phyloP scores from a whole-genome alignment of 2,329 filamentous ascomycete genomes.

The Thielaviopsis musarum region DNA sequence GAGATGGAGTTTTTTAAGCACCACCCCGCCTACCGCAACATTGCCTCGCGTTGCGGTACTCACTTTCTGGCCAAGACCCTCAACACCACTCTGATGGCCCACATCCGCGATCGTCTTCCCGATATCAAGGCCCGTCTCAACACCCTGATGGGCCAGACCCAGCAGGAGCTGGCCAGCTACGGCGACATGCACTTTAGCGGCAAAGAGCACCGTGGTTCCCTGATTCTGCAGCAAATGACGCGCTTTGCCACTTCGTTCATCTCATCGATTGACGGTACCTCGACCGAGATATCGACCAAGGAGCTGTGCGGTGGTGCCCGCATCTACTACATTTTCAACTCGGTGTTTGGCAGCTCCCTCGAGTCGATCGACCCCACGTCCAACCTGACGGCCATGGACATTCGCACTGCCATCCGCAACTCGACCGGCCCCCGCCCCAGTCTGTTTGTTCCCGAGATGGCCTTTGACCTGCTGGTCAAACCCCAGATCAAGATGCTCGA shows the following conservation, averaged over 20 bases:
- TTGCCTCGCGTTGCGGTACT: slow-evolving; percentile 82
- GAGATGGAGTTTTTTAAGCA: slow-evolving; percentile 94
- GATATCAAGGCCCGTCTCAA: slow-evolving; percentile 97
- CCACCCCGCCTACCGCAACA: slow-evolving; percentile 93
- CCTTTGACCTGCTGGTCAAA: slow-evolving; percentile 93
- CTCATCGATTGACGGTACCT: slow-evolving; percentile 95
- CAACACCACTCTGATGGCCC: slow-evolving; percentile 86
- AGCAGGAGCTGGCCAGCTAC: slow-evolving; percentile 95
- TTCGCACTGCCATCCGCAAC: slow-evolving; percentile 92
- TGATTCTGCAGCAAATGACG: slow-evolving; percentile 95
- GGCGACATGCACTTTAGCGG: slow-evolving; percentile 96
- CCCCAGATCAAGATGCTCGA: slow-evolving; percentile 96
- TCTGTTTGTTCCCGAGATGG: slow-evolving; percentile 91
- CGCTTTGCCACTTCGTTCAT: slow-evolving; percentile 96
- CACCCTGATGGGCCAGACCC: slow-evolving; percentile 98
- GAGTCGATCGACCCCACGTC: slow-evolving; percentile 93
- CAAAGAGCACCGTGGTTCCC: slow-evolving; percentile 85
- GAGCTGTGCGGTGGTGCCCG: slow-evolving; percentile 87
- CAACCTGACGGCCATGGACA: slow-evolving; percentile 87
- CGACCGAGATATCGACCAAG: slow-evolving; percentile 95
- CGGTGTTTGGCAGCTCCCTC: slow-evolving; percentile 89
- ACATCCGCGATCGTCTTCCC: slow-evolving; percentile 87
- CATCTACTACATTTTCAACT: slow-evolving; percentile 99
- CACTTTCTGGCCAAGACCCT: slow-evolving; percentile 88
- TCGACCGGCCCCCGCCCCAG: slow-evolving; percentile 91